Evolutionary conservation across 768 basidiomycete genomes (phyloP).

Genomic region (Kondoa malvinella): DNA sequence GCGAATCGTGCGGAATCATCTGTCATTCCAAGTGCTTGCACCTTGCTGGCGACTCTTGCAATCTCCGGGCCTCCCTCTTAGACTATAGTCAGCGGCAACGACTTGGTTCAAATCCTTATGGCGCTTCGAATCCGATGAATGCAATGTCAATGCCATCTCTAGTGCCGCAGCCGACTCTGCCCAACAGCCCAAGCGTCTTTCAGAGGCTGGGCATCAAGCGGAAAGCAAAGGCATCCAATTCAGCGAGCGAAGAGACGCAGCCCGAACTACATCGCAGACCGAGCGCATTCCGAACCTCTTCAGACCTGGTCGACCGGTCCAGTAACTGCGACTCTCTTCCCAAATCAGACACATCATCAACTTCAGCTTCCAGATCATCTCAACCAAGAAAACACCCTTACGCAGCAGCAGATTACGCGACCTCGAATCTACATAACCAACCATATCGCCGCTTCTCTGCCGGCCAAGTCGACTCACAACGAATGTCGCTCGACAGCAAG

Average conservation of each 20-base stretch:
- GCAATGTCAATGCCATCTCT: background rate
- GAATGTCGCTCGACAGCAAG: too few species aligned
- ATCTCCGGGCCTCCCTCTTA: constrained; percentile 22
- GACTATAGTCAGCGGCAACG: background rate
- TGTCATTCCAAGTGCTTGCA: constrained; percentile 39
- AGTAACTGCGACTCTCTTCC: background rate
- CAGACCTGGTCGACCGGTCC: background rate
- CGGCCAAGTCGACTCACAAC: too few species aligned
- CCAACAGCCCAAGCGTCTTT: background rate
- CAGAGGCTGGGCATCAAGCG: background rate
- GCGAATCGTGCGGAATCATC: constrained; percentile 75
- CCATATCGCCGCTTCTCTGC: too few species aligned
- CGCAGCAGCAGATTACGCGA: too few species aligned
- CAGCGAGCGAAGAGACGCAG: background rate
- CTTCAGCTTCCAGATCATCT: too few species aligned
- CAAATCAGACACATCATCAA: background rate
- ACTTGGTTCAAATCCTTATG: background rate
- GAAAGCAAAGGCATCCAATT: background rate
- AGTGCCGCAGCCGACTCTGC: background rate
- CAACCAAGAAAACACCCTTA: too few species aligned
- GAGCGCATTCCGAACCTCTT: background rate
- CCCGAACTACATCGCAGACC: background rate
- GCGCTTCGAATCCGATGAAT: background rate
- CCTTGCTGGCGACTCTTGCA: constrained; percentile 19
- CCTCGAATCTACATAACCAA: too few species aligned